Base-by-base conservation (phyloP, 1,139 yeast species). In the Hanseniaspora uvarum region DNA sequence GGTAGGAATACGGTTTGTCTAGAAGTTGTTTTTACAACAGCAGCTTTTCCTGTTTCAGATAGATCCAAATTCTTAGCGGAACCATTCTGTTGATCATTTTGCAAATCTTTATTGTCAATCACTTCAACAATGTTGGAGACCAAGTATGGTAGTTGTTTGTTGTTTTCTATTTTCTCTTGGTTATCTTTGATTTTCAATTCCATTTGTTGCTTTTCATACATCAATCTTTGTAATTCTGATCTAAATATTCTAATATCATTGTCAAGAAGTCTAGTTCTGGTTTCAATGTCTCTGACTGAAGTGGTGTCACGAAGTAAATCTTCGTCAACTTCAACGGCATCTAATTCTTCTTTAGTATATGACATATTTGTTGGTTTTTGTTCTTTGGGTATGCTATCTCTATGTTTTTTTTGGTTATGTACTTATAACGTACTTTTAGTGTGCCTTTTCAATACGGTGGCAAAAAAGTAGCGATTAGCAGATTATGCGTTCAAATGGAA, bases 51-150 rank as follows among this genome's bases (percentile, higher is more conserved):
- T 44, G 81, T 78, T 60, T 96, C 80, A 12, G 95, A 79, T 54
- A 96, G 88, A 65, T 94, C 96, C 60, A 86, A 74, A 68, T 94
- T 97, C 12, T 89, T 86, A 50, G 66, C 69, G 31, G 68, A 68
- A 61, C 86, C 96, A 60, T 85, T 92, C 59, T 87, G 94, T 12
- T 85, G 89, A 60, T 83, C 83, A 7, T 49, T 49, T 10, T 21
- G 26, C 21, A 49, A 24, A 12, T 46, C 36, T 12, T 49, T 23
- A 70, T 92, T 78, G 65, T 92, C 95, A 66, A 94, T 76, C 58
- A 94, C 73, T 69, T 94, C 99, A 26, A 94, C 97, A 54, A 94
- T 94, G 65, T 92, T 94, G n/a, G 97, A 97, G 48, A 94, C 98
- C 58, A 94, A 74, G 65, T 92, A 94, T 12, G 99, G 99, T 65